Evolutionary conservation across 306 rosid genomes (phyloP).

Genomic region (Begonia peltatifolia): DNA sequence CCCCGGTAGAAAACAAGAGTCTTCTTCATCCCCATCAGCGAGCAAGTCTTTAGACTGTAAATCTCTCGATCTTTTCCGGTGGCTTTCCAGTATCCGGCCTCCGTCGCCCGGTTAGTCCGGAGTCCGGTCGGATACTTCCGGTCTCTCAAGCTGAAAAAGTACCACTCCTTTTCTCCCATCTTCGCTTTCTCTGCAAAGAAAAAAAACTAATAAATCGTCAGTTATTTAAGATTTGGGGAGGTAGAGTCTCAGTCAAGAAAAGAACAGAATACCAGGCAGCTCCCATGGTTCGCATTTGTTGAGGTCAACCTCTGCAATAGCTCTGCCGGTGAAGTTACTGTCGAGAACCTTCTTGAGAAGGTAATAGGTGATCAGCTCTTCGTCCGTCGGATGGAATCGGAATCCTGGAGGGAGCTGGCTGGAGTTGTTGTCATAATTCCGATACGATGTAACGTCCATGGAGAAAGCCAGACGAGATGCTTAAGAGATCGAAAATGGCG

Average conservation of each 20-base stretch:
- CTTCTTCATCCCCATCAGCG: conserved; percentile 92
- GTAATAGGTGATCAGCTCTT: conserved; percentile 81
- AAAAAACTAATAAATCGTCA: no score
- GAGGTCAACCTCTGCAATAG: conserved; percentile 91
- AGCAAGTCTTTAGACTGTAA: conserved; percentile 40
- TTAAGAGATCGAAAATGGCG: no score
- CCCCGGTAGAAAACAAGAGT: conserved; percentile 87
- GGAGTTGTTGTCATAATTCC: conserved; percentile 12
- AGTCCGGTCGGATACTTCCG: conserved; percentile 51
- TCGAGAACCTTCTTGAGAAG: conserved; percentile 84
- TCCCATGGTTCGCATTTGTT: conserved; percentile 99
- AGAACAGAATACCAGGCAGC: conserved; percentile 47
- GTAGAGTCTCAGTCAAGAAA: not conserved
- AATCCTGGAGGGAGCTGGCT: conserved; percentile 80
- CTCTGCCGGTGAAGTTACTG: conserved; percentile 54
- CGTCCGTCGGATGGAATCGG: conserved; percentile 94
- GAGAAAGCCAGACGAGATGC: not conserved
- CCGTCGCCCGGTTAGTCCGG: conserved; percentile 81
- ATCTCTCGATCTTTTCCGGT: conserved; percentile 94
- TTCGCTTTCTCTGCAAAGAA: conserved; percentile 59
- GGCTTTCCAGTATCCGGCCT: conserved; percentile 98
- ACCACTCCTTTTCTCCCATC: conserved; percentile 98
- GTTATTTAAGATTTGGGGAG: no score
- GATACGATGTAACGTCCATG: conserved; percentile 16
- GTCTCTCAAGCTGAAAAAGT: conserved; percentile 79